These are phyloP conservation scores for Sequoiadendron giganteum DNA, from an alignment of 75 land plant genomes.

Conservation along the genomic window DNA sequence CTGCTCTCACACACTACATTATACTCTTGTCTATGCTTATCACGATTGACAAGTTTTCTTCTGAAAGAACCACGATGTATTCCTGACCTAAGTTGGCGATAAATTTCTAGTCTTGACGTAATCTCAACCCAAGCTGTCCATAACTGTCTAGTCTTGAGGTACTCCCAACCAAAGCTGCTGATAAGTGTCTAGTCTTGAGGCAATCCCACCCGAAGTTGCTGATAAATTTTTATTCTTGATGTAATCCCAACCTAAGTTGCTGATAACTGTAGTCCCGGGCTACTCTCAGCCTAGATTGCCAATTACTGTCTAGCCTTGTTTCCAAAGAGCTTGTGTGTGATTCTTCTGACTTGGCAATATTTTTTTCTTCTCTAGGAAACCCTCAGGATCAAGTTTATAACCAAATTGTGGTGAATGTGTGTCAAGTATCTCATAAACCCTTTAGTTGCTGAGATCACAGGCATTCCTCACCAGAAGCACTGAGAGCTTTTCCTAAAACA, in stretches of 20 bases:
- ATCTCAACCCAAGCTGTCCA: no score
- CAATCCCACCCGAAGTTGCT: background rate
- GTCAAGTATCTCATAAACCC: background rate
- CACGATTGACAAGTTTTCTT: background rate
- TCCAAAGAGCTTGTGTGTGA: no score
- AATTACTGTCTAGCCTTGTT: no score
- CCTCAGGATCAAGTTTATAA: background rate
- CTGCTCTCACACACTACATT: background rate
- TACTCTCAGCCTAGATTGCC: no score
- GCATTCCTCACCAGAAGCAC: background rate
- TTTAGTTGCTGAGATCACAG: background rate
- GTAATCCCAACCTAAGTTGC: no score
- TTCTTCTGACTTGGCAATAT: background rate
- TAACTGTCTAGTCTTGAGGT: no score
- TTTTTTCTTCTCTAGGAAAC: background rate
- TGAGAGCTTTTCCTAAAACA: background rate
- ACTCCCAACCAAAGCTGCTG: no score
- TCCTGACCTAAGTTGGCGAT: no score
- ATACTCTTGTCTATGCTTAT: background rate
- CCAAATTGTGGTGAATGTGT: background rate
- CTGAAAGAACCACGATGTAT: background rate
- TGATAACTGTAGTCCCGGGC: no score
- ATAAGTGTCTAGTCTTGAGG: background rate
- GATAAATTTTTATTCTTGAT: background rate
- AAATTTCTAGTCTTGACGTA: no score